Evolutionary conservation across 2,329 filamentous ascomycete species (phyloP).

Genomic region (Ophiostoma tasmaniense): DNA sequence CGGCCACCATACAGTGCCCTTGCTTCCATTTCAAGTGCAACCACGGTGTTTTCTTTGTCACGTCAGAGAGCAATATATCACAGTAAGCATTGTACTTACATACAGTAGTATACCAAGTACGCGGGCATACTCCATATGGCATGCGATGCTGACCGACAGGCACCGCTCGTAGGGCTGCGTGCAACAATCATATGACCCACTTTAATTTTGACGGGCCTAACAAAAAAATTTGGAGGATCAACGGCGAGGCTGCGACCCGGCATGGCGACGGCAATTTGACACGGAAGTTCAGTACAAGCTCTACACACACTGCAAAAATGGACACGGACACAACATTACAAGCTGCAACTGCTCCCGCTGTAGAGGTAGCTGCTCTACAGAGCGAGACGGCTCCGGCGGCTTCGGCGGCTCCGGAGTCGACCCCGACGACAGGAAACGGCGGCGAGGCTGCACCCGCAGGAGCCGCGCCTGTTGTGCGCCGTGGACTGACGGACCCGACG

Average conservation of each 20-base stretch:
- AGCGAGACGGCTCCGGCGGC: not conserved
- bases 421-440: constrained; percentile 22
- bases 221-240: not conserved
- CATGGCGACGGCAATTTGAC: not conserved
- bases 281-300: not conserved
- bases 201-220: constrained; percentile 5
- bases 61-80: not conserved
- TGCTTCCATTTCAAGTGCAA: not conserved
- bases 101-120: too few relatives aligned
- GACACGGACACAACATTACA: constrained; percentile 11
- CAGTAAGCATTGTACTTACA: not conserved
- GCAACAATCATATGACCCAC: not conserved
- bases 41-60: not conserved
- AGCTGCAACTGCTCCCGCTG: not conserved
- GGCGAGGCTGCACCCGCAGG: too few relatives aligned
- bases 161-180: not conserved
- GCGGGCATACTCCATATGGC: too few relatives aligned
- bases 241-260: not conserved
- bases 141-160: not conserved
- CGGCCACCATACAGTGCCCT: not conserved
- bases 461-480: not conserved
- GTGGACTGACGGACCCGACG: constrained; percentile 30
- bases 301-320: not conserved
- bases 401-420: constrained; percentile 17
- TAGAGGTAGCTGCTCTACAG: not conserved